Evolutionary conservation across 1,139 yeast genomes (phyloP).

Genomic region (Neolecta irregularis): DNA sequence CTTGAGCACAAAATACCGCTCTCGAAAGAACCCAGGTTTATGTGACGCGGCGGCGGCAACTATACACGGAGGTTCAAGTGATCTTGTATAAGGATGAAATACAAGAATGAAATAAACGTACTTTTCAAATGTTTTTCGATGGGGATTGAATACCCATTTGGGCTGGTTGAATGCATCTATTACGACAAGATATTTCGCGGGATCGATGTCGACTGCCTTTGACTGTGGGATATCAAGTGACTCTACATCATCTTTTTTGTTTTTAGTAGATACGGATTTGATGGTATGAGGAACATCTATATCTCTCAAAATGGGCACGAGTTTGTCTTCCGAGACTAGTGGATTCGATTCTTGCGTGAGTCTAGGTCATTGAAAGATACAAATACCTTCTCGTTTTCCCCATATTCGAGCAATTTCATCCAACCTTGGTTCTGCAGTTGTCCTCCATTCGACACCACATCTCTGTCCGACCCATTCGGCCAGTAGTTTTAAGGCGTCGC

Average conservation of each 20-base stretch:
- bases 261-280: too few species aligned
- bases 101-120: slow-evolving; percentile 10
- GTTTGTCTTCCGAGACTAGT: slow-evolving; percentile 9
- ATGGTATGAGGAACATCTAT: slow-evolving; percentile 12
- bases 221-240: too few species aligned
- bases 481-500: slow-evolving; percentile 60
- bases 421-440: slow-evolving; percentile 47
- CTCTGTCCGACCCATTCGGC: slow-evolving; percentile 58
- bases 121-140: slow-evolving; percentile 46
- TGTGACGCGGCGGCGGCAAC: slow-evolving; percentile 16
- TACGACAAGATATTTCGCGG: neutral
- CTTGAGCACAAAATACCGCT: slow-evolving; percentile 42
- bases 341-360: slow-evolving; percentile 7
- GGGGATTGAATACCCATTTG: slow-evolving; percentile 43
- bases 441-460: slow-evolving; percentile 81
- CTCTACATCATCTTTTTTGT: too few species aligned
- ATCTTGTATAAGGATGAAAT: neutral
- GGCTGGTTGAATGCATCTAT: slow-evolving; percentile 55
- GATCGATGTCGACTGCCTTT: too few species aligned
- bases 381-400: slow-evolving; percentile 31
- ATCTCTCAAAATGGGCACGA: slow-evolving; percentile 11
- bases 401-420: slow-evolving; percentile 71
- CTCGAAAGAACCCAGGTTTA: slow-evolving; percentile 19
- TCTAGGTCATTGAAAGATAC: neutral
- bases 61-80: slow-evolving; percentile 14